A percentile compares a stretch with the other conserved stretches of the same genome.
These are phyloP conservation scores for Calocybe gangraenosa DNA, from an alignment of 768 basidiomycete genomes.

Conservation along the genomic window DNA sequence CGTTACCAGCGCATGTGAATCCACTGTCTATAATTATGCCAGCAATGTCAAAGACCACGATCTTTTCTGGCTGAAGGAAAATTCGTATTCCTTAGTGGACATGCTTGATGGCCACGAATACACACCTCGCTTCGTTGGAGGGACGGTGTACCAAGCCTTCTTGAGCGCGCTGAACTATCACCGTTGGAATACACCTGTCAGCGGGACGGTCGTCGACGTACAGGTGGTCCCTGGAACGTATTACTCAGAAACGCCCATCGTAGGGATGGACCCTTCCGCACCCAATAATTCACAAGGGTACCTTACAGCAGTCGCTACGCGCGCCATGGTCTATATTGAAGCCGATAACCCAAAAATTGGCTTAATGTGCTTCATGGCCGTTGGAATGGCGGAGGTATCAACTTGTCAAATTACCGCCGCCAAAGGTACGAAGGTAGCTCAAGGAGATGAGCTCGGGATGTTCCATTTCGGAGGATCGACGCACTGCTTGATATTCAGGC, in stretches of 20 bases:
- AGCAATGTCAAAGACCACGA: slow-evolving; percentile 32
- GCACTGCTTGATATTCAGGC: slow-evolving; percentile 38
- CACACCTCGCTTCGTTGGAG: slow-evolving; percentile 32
- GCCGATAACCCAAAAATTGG: slow-evolving; percentile 47
- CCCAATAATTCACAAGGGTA: slow-evolving; percentile 30
- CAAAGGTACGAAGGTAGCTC: slow-evolving; percentile 24
- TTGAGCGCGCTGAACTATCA: slow-evolving; percentile 47
- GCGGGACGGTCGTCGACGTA: slow-evolving; percentile 31
- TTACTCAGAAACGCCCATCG: slow-evolving; percentile 34
- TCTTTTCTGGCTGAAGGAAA: slow-evolving; percentile 50
- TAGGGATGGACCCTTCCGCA: slow-evolving; percentile 9
- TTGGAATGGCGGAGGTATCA: slow-evolving; percentile 63
- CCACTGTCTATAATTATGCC: slow-evolving; percentile 34
- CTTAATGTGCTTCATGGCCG: slow-evolving; percentile 50
- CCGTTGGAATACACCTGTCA: slow-evolving; percentile 50
- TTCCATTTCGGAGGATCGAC: slow-evolving; percentile 63
- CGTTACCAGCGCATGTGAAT: slow-evolving; percentile 46
- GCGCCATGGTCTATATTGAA: slow-evolving; percentile 53
- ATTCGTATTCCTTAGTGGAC: slow-evolving; percentile 45
- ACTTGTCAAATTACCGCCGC: slow-evolving; percentile 50
- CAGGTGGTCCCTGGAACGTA: slow-evolving; percentile 49
- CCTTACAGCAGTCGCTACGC: slow-evolving; percentile 41
- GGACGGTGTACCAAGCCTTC: slow-evolving; percentile 46
- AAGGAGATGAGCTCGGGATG: slow-evolving; percentile 56
- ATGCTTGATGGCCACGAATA: slow-evolving; percentile 38